These are phyloP conservation scores for Capsicum baccatum DNA, from an alignment of 257 asterid genomes.

Conservation along the genomic window DNA sequence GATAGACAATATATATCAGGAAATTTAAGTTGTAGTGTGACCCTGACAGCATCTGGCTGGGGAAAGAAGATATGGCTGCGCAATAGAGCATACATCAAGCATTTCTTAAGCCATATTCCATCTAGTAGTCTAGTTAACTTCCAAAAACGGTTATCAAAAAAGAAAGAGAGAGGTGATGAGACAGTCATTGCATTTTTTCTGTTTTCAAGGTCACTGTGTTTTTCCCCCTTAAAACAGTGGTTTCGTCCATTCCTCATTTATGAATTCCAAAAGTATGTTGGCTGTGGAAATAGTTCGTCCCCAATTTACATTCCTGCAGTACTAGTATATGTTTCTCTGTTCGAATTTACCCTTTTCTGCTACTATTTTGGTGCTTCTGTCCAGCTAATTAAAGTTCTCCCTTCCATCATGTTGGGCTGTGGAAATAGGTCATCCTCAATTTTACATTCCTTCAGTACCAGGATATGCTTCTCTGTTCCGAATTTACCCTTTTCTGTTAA, in stretches of 20 bases:
- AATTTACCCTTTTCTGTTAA: slow-evolving; percentile 4
- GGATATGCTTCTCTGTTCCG: background rate
- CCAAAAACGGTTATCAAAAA: background rate
- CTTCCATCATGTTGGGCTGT: slow-evolving; percentile 5
- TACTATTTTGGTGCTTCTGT: background rate
- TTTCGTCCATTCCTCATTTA: background rate
- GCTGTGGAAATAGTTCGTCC: slow-evolving; percentile 20
- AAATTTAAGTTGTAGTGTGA: background rate
- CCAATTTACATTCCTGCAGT: background rate
- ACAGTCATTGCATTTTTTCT: background rate
- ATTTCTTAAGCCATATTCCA: background rate
- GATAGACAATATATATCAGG: slow-evolving; percentile 12
- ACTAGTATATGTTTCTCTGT: background rate
- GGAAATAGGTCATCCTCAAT: background rate
- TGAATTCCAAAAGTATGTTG: background rate
- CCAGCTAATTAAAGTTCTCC: background rate
- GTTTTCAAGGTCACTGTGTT: background rate
- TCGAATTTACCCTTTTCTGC: background rate
- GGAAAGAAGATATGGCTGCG: slow-evolving; percentile 18
- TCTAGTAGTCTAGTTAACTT: background rate
- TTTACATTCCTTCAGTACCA: background rate
- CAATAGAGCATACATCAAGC: background rate
- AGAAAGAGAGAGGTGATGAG: slow-evolving; percentile 17
- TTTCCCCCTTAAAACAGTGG: background rate
- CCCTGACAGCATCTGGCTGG: background rate